Conservation (phyloP, 2,329 filamentous ascomycete genomes). For the Grosmannia clavigera region DNA sequence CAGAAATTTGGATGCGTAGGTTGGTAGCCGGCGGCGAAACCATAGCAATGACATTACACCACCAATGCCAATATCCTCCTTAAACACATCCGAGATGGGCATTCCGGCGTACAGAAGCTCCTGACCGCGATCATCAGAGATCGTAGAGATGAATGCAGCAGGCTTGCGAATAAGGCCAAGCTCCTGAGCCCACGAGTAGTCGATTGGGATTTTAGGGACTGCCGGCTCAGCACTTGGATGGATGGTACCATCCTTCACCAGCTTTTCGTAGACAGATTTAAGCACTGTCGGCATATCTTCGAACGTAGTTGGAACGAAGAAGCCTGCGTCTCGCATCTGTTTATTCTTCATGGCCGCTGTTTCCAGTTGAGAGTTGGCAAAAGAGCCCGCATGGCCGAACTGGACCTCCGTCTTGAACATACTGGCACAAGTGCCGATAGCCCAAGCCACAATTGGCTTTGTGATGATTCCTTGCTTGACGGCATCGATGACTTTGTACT, state of each 20-base stretch:
- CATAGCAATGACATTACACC: conserved; percentile 99
- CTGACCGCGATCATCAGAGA: conserved; percentile 98
- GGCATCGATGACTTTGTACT: conserved; percentile 98
- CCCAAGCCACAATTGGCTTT: conserved; percentile 98
- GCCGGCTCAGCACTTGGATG: conserved; percentile 77
- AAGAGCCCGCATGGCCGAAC: conserved; percentile 96
- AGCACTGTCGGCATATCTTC: conserved; percentile 80
- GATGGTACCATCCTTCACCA: conserved; percentile 76
- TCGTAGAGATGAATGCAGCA: conserved; percentile 98
- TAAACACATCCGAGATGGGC: conserved; percentile 99
- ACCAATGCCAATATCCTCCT: conserved; percentile 95
- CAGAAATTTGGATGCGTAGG: conserved; percentile 96
- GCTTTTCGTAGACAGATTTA: conserved; percentile 72
- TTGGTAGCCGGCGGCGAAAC: conserved; percentile 95
- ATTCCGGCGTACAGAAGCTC: conserved; percentile 98
- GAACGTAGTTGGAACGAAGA: conserved; percentile 90
- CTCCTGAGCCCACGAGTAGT: conserved; percentile 99
- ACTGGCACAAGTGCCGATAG: conserved; percentile 96
- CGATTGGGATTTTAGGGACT: conserved; percentile 97
- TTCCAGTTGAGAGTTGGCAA: conserved; percentile 98
- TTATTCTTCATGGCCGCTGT: conserved; percentile 95
- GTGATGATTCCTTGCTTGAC: conserved; percentile 90
- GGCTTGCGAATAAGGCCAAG: conserved; percentile 99
- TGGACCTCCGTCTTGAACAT: conserved; percentile 99
- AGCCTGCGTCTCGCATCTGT: conserved; percentile 87